Conservation (phyloP, 2,329 filamentous ascomycete genomes). For the Blumeria graminis region DNA sequence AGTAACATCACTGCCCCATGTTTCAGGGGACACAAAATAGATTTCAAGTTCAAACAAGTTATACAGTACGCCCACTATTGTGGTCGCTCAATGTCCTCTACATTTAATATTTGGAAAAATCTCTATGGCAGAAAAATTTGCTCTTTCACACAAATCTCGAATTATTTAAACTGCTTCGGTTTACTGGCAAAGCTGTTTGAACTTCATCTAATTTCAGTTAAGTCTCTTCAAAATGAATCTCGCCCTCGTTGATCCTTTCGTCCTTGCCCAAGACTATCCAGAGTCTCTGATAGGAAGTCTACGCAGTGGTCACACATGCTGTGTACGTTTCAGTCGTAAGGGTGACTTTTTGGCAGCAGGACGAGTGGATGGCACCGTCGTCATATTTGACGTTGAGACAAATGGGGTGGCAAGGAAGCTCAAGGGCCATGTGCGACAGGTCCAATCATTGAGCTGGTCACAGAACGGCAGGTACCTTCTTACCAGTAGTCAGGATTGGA, state of each 20-base stretch:
- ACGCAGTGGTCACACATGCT: constrained; percentile 42
- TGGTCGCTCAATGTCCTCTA: too few species aligned
- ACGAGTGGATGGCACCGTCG: constrained; percentile 78
- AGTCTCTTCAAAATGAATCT: constrained; percentile 33
- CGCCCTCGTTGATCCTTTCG: constrained; percentile 45
- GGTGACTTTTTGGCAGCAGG: constrained; percentile 90
- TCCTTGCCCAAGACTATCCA: constrained; percentile 59
- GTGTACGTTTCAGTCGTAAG: constrained; percentile 69
- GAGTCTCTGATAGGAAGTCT: constrained; percentile 75
- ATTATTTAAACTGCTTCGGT: too few species aligned
- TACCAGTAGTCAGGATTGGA: constrained; percentile 88
- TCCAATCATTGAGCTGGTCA: constrained; percentile 91
- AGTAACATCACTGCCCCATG: too few species aligned
- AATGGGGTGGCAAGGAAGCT: constrained; percentile 90
- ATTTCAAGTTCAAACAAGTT: too few species aligned
- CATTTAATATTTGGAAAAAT: too few species aligned
- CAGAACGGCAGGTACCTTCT: constrained; percentile 74
- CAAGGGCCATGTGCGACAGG: constrained; percentile 75
- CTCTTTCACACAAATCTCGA: too few species aligned
- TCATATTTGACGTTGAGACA: constrained; percentile 93
- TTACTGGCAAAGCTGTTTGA: too few species aligned
- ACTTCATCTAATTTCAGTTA: too few species aligned
- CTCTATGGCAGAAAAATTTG: too few species aligned
- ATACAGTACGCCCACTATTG: too few species aligned
- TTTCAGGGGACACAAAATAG: too few species aligned